Evolutionary conservation across 768 basidiomycete genomes (phyloP).

Genomic region (Paxillus ammoniavirescens): DNA sequence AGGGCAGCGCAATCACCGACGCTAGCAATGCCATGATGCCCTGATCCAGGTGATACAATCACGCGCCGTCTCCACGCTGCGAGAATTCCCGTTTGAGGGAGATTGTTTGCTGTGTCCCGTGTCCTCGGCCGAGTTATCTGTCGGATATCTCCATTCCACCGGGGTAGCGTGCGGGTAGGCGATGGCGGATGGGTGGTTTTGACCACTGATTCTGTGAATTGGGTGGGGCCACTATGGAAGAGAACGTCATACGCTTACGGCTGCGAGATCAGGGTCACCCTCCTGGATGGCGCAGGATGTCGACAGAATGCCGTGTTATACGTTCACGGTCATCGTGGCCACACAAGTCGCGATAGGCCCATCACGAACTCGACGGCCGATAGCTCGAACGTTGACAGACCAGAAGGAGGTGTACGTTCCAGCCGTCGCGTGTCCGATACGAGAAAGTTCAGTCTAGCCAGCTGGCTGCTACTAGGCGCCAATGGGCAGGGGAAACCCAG

Average conservation of each 20-base stretch:
- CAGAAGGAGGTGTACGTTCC: neutral
- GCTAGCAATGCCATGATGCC: neutral
- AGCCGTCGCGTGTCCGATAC: neutral
- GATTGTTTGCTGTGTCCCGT: neutral
- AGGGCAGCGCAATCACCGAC: constrained; percentile 22
- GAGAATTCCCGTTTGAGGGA: neutral
- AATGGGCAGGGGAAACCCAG: constrained; percentile 17
- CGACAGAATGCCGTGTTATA: constrained; percentile 17
- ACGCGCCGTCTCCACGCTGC: neutral
- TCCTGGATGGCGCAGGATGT: neutral
- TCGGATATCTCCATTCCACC: constrained; percentile 21
- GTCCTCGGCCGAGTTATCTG: constrained; percentile 13
- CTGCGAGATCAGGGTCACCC: neutral
- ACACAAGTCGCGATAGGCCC: neutral
- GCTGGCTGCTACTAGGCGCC: neutral
- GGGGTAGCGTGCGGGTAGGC: constrained; percentile 8
- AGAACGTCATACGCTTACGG: neutral
- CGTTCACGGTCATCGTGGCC: neutral
- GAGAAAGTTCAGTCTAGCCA: too few species aligned
- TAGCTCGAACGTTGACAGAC: neutral
- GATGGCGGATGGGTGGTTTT: neutral
- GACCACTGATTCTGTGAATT: too few species aligned
- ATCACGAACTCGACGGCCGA: neutral
- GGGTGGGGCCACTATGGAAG: neutral
- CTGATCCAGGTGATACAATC: constrained; percentile 9